Evolutionary conservation across 768 basidiomycete genomes (phyloP), one percentile per base, ranked within the genome.

Genomic region (Amanita muscaria): DNA sequence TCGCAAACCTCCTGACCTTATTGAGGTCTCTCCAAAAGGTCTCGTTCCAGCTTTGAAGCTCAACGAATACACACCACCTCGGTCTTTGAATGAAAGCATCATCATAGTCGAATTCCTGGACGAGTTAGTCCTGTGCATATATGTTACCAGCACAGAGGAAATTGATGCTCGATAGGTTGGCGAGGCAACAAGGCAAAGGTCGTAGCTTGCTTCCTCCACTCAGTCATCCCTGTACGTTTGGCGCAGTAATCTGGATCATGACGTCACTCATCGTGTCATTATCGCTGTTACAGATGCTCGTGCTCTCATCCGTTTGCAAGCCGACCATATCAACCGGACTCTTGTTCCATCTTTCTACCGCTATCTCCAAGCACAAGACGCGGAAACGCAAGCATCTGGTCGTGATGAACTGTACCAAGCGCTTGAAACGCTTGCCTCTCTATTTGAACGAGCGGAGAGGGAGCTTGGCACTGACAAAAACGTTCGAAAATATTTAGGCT

Each of bases 1-100:
- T 66, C 78, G 79, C 62, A 90, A 89, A 53, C 83, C 87, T 0
- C 59, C 76, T 38, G 85, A 86, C 21, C 72, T 90, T 16, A 67
- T 92, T n/a, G 77, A 83, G 29, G 67, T 88, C 14, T 88, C 86
- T 12, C 86, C 88, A 1, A 86, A 85, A 54, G 87, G 88, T 0
- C 70, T 91, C 4, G 85, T 92, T 1, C 87, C 88, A 0, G 85
- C 72, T 0, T 53, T 86, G 23, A 74, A 70, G 51, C 59, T 88
- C 44, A 63, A 77, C 52, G 61, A 62, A 3, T 76, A 67, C 49
- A 58, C 56, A 37, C 80, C 79, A 0, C 76, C 82, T 0, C 65
- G 76, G 29, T 74, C 79, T 0, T 61, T 89, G 12, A 83, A 88
- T 58, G 88, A 90, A 58, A 87, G 83, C 54, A 84, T 78, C 0